Conservation (phyloP, 2,329 filamentous ascomycete genomes). For the Nothopassalora personata region DNA sequence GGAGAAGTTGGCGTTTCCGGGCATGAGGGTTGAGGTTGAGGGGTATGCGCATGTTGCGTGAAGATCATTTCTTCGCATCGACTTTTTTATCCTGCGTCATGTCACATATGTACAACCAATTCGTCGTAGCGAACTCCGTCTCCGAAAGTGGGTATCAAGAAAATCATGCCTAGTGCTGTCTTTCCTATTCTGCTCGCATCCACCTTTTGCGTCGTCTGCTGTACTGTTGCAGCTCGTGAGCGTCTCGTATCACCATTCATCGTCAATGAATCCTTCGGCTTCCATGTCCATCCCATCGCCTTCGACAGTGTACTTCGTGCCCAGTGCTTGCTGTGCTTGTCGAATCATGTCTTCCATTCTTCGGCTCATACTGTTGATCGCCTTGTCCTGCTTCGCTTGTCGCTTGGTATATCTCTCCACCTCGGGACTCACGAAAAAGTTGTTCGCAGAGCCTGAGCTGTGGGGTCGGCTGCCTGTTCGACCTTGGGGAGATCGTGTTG, state of each 20-base stretch:
- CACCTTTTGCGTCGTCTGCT: background rate
- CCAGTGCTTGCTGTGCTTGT: constrained; percentile 81
- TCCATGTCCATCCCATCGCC: constrained; percentile 31
- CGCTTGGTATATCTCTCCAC: constrained; percentile 69
- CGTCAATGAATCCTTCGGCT: constrained; percentile 30
- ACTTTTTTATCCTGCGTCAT: background rate
- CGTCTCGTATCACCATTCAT: constrained; percentile 19
- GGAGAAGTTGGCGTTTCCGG: background rate
- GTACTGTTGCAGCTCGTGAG: background rate
- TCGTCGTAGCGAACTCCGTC: background rate
- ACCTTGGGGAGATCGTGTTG: constrained; percentile 39
- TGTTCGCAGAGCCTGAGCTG: background rate
- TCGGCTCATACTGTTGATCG: constrained; percentile 72
- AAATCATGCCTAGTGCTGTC: background rate
- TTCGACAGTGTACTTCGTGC: constrained; percentile 41
- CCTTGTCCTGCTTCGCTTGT: constrained; percentile 66
- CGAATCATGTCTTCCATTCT: constrained; percentile 80
- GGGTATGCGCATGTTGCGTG: background rate
- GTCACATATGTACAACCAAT: background rate
- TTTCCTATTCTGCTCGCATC: background rate
- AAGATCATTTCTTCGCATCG: background rate
- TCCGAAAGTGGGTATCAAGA: background rate
- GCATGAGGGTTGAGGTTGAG: background rate
- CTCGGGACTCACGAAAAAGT: constrained; percentile 49
- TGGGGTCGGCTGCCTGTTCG: constrained; percentile 15